phyloP scores from a whole-genome alignment of 116 monocot genomes.

The Iris pallida region DNA sequence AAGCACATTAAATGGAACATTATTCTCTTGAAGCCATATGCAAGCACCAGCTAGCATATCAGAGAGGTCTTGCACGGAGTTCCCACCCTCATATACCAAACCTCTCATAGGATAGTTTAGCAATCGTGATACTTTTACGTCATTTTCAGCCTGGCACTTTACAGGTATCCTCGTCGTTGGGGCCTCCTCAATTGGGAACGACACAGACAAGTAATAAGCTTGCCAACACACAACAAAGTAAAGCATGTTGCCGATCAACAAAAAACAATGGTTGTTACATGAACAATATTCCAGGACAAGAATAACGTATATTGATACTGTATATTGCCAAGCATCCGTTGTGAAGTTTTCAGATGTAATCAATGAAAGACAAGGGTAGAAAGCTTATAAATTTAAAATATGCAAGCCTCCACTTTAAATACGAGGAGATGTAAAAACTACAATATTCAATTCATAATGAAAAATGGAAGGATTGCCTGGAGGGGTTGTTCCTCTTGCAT shows the following conservation, averaged over 20 bases:
- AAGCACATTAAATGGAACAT: constrained; percentile 8
- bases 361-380: too few species aligned
- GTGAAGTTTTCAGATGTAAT: too few species aligned
- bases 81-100: constrained; percentile 51
- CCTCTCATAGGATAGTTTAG: constrained; percentile 59
- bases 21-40: constrained; percentile 2
- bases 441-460: neutral
- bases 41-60: neutral
- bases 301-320: too few species aligned
- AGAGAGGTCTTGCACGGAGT: neutral
- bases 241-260: neutral
- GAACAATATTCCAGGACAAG: constrained; percentile 55
- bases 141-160: constrained; percentile 1
- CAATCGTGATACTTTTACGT: constrained; percentile 33
- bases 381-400: too few species aligned
- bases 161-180: constrained; percentile 19
- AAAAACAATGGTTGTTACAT: constrained; percentile 11
- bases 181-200: constrained; percentile 59
- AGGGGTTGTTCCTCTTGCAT: constrained; percentile 98
- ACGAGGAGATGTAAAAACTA: too few species aligned
- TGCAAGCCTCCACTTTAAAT: too few species aligned
- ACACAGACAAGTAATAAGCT: constrained; percentile 62
- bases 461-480: constrained; percentile 34
- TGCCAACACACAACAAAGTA: constrained; percentile 5
- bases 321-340: too few species aligned